Base-by-base conservation (phyloP, 1,284 basidiomycete species). In the Phlebopus sp. region DNA sequence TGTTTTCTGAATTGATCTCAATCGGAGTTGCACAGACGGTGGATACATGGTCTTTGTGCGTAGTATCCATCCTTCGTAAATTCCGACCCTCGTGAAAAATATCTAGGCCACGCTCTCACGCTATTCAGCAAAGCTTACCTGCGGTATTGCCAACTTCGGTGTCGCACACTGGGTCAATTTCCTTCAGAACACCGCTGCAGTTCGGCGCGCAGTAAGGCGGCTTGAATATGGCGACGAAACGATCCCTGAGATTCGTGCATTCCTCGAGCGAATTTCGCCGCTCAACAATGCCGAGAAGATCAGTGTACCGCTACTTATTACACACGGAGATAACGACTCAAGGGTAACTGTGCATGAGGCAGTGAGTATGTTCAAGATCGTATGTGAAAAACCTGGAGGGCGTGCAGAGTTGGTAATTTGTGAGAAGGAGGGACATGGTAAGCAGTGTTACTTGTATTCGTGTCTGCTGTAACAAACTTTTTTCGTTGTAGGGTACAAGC, bases 361-460 rank as follows among this genome's bases (percentile, higher is more conserved):
- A 9, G 47, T 63, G 13, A 39, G 49, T 31, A 65, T 66, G 65
- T 63, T 47, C 37, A 54, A 52, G 46, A 54, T 57, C 13, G 52
- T 65, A 25, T 44, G 41, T 7, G 44, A 43, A 5, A 54, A 36
- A 10, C 51, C 56, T 5, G 56, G 50, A 3, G 59, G 50, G 36
- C 53, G 54, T 25, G 55, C 60, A 9, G 69, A 70, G 38, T 38
- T 70, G 42, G 59, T 66, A 31, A 59, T 71, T 32, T 70, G 69
- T 41, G 69, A 71, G 47, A 59, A 63, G 37, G 70, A 72, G 47
- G 69, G 70, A n/a, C 68, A 70, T 35, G 69, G 70, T 72, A 39
- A 41, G 65, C 41, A 1, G 3, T 15, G 6, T 14, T 14, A n/a
- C 15, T 38, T 29, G 27, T 32, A 17, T 10, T 37, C 27, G 25